phyloP scores from a whole-genome alignment of 2,329 filamentous ascomycete species.

The Epichloe sp. region DNA sequence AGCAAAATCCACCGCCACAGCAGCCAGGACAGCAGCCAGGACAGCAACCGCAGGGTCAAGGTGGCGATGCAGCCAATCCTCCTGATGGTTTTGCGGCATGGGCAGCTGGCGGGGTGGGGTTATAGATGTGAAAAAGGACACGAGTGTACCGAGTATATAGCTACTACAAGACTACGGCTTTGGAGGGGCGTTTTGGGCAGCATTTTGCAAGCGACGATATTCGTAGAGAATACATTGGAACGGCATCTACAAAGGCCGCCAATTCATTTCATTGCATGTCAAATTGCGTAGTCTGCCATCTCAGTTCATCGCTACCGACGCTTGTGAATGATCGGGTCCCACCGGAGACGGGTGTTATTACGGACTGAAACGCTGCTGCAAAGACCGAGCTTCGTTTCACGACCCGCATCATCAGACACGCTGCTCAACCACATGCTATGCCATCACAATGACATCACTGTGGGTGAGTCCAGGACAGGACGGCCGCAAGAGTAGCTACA shows the following conservation, averaged over 20 bases:
- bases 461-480: no score
- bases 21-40: constrained; percentile 6
- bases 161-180: constrained; percentile 1
- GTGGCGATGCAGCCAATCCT: constrained; percentile 7
- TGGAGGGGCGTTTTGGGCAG: constrained; percentile 7
- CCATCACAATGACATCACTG: no score
- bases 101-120: constrained; percentile 23
- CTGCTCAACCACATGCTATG: no score
- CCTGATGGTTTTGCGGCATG: constrained; percentile 20
- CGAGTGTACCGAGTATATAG: constrained; percentile 3
- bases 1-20: neutral
- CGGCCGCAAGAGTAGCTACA: no score
- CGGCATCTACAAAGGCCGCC: neutral
- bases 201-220: constrained; percentile 3
- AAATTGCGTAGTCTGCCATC: neutral
- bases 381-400: neutral
- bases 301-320: no score
- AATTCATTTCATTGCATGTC: neutral
- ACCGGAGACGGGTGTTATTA: neutral
- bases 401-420: neutral
- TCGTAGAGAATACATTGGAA: neutral
- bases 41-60: neutral
- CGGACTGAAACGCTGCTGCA: neutral
- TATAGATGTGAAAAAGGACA: constrained; percentile 12
- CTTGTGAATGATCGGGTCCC: no score